Evolutionary conservation across 208 protist species (phyloP).

Genomic region (Porcisia hertigi): DNA sequence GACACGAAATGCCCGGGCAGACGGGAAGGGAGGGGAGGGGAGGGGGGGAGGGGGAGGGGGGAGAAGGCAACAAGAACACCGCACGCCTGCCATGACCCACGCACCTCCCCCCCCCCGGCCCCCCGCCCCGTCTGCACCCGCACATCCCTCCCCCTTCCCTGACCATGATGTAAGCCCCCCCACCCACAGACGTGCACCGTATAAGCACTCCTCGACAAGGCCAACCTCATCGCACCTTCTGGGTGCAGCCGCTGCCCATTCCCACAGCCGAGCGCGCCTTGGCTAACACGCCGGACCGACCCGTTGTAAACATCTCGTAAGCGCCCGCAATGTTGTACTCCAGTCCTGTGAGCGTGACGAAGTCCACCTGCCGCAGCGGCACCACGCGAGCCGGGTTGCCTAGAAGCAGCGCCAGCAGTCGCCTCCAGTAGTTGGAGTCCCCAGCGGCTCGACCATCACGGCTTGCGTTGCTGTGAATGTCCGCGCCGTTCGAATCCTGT

Average conservation of each 20-base stretch:
- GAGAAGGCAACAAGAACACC: neutral
- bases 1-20: neutral
- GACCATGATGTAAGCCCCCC: no score
- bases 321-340: slow-evolving; percentile 75
- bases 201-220: neutral
- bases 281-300: slow-evolving; percentile 45
- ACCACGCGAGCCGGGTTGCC: slow-evolving; percentile 48
- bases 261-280: slow-evolving; percentile 34
- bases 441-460: neutral
- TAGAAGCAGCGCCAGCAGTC: slow-evolving; percentile 53
- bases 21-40: neutral
- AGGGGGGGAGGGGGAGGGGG: neutral
- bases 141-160: neutral
- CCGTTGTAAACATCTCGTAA: slow-evolving; percentile 66
- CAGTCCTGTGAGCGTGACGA: slow-evolving; percentile 77
- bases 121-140: neutral
- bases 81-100: neutral
- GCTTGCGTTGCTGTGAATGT: neutral
- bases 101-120: neutral
- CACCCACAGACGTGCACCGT: neutral
- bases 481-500: neutral
- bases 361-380: slow-evolving; percentile 71
- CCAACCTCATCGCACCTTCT: neutral
- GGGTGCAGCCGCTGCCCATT: neutral
- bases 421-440: slow-evolving; percentile 64